Evolutionary conservation across 2,329 filamentous ascomycete genomes (phyloP).

Genomic region (Akanthomyces muscarius): DNA sequence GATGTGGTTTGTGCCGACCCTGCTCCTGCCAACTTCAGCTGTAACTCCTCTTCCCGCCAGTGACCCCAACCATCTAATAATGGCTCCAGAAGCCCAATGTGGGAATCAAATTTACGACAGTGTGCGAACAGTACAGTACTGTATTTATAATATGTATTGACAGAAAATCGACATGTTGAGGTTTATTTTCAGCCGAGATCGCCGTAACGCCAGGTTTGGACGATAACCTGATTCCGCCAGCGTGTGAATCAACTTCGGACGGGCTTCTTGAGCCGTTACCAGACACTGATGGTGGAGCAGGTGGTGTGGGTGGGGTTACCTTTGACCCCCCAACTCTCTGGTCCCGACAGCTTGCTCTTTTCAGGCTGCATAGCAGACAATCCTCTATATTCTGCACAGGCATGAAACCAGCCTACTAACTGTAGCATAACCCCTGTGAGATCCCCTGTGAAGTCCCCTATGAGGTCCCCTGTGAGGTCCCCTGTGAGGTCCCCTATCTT

Average conservation of each 20-base stretch:
- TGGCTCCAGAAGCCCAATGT: slow-evolving; percentile 1
- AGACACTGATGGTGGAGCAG: not conserved
- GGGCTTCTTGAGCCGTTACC: slow-evolving; percentile 5
- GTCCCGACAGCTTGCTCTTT: not conserved
- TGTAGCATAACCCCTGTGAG: too few species aligned
- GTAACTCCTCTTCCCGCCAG: not conserved
- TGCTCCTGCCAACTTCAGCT: slow-evolving; percentile 9
- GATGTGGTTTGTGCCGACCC: too few species aligned
- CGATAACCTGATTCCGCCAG: not conserved
- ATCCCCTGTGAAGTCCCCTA: too few species aligned
- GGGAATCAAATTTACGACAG: not conserved
- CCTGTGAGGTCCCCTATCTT: too few species aligned
- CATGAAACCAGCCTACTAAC: too few species aligned
- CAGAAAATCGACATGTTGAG: not conserved
- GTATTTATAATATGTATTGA: too few species aligned
- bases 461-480: too few species aligned
- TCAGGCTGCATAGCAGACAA: too few species aligned
- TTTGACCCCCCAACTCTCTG: not conserved
- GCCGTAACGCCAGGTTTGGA: too few species aligned
- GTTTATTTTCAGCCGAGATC: too few species aligned
- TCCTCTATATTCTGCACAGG: too few species aligned
- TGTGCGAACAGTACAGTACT: not conserved
- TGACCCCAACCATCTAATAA: not conserved
- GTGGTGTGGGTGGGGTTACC: not conserved
- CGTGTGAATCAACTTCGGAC: not conserved